Conservation (phyloP, 2,329 filamentous ascomycete genomes). For the Colletotrichum spinosum region DNA sequence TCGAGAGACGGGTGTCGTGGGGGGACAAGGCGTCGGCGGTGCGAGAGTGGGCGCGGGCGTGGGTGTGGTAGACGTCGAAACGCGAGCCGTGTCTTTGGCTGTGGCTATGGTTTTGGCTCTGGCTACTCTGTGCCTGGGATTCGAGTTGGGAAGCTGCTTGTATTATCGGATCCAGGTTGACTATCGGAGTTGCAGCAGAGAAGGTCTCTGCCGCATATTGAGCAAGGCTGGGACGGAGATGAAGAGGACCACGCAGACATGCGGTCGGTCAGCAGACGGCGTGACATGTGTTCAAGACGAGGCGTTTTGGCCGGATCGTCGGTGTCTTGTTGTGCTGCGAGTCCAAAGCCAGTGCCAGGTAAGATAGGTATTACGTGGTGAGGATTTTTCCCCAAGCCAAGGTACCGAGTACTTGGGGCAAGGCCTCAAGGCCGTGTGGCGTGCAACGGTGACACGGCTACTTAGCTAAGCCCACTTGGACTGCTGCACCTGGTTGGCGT, state of each 20-base stretch:
- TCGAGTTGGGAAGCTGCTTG: constrained; percentile 49
- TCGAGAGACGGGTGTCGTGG: constrained; percentile 50
- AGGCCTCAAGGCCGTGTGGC: not conserved
- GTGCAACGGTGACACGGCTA: constrained; percentile 3
- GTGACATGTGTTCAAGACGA: constrained; percentile 35
- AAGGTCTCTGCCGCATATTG: constrained; percentile 68
- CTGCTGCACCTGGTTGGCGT: not conserved
- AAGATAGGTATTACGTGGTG: not conserved
- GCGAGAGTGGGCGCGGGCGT: constrained; percentile 30
- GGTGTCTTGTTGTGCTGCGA: constrained; percentile 39
- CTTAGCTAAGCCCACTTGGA: constrained; percentile 4
- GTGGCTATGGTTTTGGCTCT: constrained; percentile 39
- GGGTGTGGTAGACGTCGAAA: constrained; percentile 40
- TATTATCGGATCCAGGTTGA: constrained; percentile 70
- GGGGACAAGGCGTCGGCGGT: constrained; percentile 37
- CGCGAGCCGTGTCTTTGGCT: constrained; percentile 39
- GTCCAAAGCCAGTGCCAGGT: constrained; percentile 24
- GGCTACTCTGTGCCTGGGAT: constrained; percentile 42
- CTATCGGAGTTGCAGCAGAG: constrained; percentile 65
- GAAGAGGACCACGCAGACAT: constrained; percentile 37
- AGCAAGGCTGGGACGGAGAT: constrained; percentile 39
- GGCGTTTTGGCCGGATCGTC: constrained; percentile 37
- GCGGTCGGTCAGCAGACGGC: constrained; percentile 37
- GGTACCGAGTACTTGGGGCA: constrained; percentile 28
- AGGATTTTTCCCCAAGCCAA: constrained; percentile 32